Conservation (phyloP, 805 yeast species). For the Kregervanrija fluxuum region DNA sequence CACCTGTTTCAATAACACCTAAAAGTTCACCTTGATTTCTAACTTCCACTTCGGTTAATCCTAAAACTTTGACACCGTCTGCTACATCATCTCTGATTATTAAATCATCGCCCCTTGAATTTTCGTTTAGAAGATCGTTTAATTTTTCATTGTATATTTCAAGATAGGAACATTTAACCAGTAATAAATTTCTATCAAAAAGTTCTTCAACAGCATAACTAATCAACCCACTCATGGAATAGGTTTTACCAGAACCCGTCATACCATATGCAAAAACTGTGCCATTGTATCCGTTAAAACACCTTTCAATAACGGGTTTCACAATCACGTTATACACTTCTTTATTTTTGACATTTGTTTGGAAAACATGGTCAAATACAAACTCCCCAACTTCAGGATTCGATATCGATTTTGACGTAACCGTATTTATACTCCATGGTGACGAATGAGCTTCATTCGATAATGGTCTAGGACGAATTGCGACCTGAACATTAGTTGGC, state of each 20-base stretch:
- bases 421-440: slow-evolving; percentile 38
- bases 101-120: slow-evolving; percentile 41
- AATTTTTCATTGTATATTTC: slow-evolving; percentile 87
- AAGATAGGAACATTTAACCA: slow-evolving; percentile 58
- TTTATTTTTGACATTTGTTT: slow-evolving; percentile 43
- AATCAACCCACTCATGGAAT: slow-evolving; percentile 79
- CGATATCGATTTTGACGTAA: slow-evolving; percentile 37
- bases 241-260: slow-evolving; percentile 92
- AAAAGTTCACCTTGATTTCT: slow-evolving; percentile 52
- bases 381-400: slow-evolving; percentile 56
- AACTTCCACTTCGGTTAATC: slow-evolving; percentile 60
- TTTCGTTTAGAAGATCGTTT: slow-evolving; percentile 59
- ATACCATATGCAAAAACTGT: slow-evolving; percentile 92
- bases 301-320: slow-evolving; percentile 43
- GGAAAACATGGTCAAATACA: slow-evolving; percentile 73
- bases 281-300: slow-evolving; percentile 72
- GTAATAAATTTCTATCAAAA: slow-evolving; percentile 37
- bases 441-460: slow-evolving; percentile 8
- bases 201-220: slow-evolving; percentile 57
- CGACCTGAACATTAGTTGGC: slow-evolving; percentile 65
- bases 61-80: slow-evolving; percentile 68
- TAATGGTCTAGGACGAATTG: slow-evolving; percentile 71
- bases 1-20: slow-evolving; percentile 58
- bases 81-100: slow-evolving; percentile 70
- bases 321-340: slow-evolving; percentile 57